phyloP scores from a whole-genome alignment of 352 stramenopile species.

The Phytophthora foliorum region DNA sequence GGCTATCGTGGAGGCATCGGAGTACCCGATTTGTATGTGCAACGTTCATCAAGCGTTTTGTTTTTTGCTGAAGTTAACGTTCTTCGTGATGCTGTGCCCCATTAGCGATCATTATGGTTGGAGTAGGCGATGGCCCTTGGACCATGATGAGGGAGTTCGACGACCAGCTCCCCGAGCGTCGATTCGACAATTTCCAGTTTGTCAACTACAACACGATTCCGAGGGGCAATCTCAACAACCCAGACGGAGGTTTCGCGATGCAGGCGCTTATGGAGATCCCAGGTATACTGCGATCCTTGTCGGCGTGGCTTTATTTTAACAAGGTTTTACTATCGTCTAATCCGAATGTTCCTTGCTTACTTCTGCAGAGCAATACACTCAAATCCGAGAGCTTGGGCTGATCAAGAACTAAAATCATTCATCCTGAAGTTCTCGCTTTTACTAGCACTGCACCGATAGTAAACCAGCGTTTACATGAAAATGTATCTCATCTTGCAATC shows the following conservation, averaged over 20 bases:
- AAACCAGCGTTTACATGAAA: too few relatives aligned
- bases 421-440: not conserved
- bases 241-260: conserved; percentile 54
- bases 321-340: not conserved
- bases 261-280: conserved; percentile 59
- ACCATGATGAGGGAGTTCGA: conserved; percentile 84
- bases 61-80: conserved; percentile 2
- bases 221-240: conserved; percentile 44
- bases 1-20: conserved; percentile 77
- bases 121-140: conserved; percentile 84
- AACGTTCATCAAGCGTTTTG: not conserved
- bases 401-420: conserved; percentile 36
- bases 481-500: too few relatives aligned
- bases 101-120: conserved; percentile 69
- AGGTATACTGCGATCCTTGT: conserved; percentile 32
- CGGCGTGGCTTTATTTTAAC: not conserved
- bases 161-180: conserved; percentile 66
- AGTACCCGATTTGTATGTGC: conserved; percentile 82
- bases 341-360: not conserved
- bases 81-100: conserved; percentile 12
- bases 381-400: conserved; percentile 56
- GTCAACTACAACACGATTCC: conserved; percentile 80
- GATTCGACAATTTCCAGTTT: conserved; percentile 90
- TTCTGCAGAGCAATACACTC: conserved; percentile 67
- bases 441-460: not conserved